Percentiles rank a stretch among this genome's conserved stretches.
Evolutionary conservation across 192 early-diverging fungal species (phyloP).

Genomic region (Allomyces macrogynus): DNA sequence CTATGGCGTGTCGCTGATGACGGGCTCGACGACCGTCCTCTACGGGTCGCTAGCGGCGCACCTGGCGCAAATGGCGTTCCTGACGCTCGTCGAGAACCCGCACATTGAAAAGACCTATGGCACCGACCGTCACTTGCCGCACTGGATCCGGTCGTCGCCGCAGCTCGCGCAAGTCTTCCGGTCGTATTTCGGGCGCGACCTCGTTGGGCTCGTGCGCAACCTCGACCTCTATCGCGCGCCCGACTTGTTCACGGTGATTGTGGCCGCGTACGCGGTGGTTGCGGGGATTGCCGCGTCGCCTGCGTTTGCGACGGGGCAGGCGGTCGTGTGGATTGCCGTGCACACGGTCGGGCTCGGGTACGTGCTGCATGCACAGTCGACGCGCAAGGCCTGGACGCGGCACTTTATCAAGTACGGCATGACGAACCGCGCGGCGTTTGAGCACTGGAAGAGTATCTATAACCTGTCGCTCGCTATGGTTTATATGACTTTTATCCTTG

Average conservation of each 20-base stretch:
- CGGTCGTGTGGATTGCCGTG: constrained; percentile 66
- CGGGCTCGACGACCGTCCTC: constrained; percentile 74
- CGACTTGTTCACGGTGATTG: constrained; percentile 56
- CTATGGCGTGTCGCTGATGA: constrained; percentile 82
- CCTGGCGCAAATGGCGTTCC: constrained; percentile 68
- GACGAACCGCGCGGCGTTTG: constrained; percentile 67
- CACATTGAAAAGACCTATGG: constrained; percentile 53
- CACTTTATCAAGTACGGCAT: constrained; percentile 88
- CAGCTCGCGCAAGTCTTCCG: neutral
- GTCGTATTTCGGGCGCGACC: constrained; percentile 59
- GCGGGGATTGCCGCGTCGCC: constrained; percentile 13
- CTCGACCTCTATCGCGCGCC: constrained; percentile 73
- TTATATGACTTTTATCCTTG: constrained; percentile 66
- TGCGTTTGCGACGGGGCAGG: constrained; percentile 41
- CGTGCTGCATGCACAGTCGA: constrained; percentile 61
- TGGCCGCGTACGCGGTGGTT: constrained; percentile 51
- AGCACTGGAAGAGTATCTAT: constrained; percentile 89
- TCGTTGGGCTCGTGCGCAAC: constrained; percentile 67
- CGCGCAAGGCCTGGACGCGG: constrained; percentile 59
- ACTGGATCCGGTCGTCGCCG: constrained; percentile 4
- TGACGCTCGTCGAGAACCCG: constrained; percentile 80
- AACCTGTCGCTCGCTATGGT: constrained; percentile 82
- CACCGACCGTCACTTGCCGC: constrained; percentile 4
- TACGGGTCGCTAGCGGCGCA: constrained; percentile 77
- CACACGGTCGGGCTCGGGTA: constrained; percentile 62